phyloP scores from a whole-genome alignment of 257 asterid genomes.

The Anisodus acutangulus region DNA sequence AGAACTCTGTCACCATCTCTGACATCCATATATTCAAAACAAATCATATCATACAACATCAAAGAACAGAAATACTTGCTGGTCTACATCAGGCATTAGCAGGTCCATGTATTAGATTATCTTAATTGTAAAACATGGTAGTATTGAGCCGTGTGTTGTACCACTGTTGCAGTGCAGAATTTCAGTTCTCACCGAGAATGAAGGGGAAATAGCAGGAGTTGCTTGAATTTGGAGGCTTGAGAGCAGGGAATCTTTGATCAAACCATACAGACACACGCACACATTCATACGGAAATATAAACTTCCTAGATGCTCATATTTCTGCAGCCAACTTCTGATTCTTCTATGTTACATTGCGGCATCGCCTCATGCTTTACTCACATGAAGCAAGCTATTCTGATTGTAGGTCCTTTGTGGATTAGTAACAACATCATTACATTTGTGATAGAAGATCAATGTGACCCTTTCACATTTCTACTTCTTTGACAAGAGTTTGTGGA shows the following conservation, averaged over 20 bases:
- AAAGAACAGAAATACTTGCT: background rate
- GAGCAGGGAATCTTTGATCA: background rate
- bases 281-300: background rate
- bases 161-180: background rate
- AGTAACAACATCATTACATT: conserved; percentile 12
- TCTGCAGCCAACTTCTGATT: conserved; percentile 18
- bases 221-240: background rate
- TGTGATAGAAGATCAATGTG: background rate
- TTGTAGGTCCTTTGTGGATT: conserved; percentile 1
- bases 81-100: conserved; percentile 21
- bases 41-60: background rate
- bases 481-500: background rate
- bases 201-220: background rate
- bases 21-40: background rate
- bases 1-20: background rate
- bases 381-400: conserved; percentile 11
- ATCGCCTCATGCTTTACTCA: background rate
- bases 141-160: conserved; percentile 9
- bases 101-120: background rate
- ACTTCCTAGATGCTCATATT: background rate
- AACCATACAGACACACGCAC: background rate
- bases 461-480: background rate
- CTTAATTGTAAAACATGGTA: background rate
- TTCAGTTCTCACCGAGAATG: background rate
- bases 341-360: background rate